These are phyloP conservation scores for Podaxis mareebaensis DNA, from an alignment of 768 basidiomycete species.

Conservation along the genomic window DNA sequence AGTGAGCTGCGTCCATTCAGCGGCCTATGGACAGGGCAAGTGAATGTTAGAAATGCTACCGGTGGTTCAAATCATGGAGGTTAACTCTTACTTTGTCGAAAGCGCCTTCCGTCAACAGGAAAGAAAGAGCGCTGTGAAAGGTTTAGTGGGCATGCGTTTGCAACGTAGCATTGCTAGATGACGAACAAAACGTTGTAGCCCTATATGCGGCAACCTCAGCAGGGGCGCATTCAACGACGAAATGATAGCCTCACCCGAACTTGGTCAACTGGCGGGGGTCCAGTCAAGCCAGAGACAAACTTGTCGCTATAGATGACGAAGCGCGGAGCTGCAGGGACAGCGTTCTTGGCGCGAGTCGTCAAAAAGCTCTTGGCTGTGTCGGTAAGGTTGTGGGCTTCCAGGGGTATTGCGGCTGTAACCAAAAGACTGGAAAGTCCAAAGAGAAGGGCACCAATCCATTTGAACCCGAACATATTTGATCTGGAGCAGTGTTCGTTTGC, in stretches of 20 bases:
- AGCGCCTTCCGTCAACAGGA: slow-evolving; percentile 55
- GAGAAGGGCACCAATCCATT: slow-evolving; percentile 6
- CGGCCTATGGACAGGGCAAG: slow-evolving; percentile 31
- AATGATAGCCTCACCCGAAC: slow-evolving; percentile 3
- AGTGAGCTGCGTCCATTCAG: slow-evolving; percentile 52
- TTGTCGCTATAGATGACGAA: slow-evolving; percentile 30
- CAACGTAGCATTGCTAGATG: background rate
- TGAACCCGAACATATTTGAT: slow-evolving; percentile 11
- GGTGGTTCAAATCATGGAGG: background rate
- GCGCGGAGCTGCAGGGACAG: slow-evolving; percentile 32
- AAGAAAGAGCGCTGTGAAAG: slow-evolving; percentile 42
- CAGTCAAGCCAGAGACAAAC: slow-evolving; percentile 14
- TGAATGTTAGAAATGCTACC: background rate
- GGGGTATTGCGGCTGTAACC: slow-evolving; percentile 4
- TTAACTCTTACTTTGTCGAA: slow-evolving; percentile 47
- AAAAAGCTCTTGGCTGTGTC: slow-evolving; percentile 18
- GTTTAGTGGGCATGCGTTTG: background rate
- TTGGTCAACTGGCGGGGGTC: slow-evolving; percentile 7
- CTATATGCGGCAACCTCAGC: slow-evolving; percentile 25
- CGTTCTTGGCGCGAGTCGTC: slow-evolving; percentile 15
- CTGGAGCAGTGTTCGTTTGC: background rate
- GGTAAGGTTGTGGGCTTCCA: slow-evolving; percentile 13
- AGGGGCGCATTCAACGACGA: background rate
- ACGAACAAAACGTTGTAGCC: slow-evolving; percentile 62
- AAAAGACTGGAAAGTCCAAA: slow-evolving; percentile 5